phyloP scores from a whole-genome alignment of 2,329 filamentous ascomycete species.

The Hyphodiscus sp. region DNA sequence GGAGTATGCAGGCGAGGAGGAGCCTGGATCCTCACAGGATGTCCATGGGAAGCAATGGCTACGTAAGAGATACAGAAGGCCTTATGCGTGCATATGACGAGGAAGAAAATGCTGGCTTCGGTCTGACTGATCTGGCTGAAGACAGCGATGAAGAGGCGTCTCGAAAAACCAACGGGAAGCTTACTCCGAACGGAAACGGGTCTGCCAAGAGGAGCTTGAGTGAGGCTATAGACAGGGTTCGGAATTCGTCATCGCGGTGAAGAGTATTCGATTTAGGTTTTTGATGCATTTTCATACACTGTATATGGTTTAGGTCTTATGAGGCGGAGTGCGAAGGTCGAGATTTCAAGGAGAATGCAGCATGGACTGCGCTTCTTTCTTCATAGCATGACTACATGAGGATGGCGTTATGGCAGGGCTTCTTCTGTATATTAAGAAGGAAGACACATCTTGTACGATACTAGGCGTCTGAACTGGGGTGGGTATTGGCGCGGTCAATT shows the following conservation, averaged over 20 bases:
- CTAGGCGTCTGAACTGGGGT: background rate
- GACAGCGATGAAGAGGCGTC: slow-evolving; percentile 60
- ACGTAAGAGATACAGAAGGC: slow-evolving; percentile 61
- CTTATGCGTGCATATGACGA: slow-evolving; percentile 87
- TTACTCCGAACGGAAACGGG: slow-evolving; percentile 27
- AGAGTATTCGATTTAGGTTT: background rate
- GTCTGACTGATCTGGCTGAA: slow-evolving; percentile 71
- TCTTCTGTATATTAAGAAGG: slow-evolving; percentile 13
- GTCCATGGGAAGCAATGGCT: slow-evolving; percentile 55
- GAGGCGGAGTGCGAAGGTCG: background rate
- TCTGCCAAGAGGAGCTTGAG: slow-evolving; percentile 25
- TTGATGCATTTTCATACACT: slow-evolving; percentile 8
- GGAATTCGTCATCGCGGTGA: slow-evolving; percentile 23
- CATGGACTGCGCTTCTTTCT: slow-evolving; percentile 2
- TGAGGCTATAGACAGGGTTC: slow-evolving; percentile 18
- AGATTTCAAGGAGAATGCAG: slow-evolving; percentile 1
- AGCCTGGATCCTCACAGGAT: slow-evolving; percentile 56
- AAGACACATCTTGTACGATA: slow-evolving; percentile 21
- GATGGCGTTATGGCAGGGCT: slow-evolving; percentile 17
- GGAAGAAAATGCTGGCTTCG: slow-evolving; percentile 67
- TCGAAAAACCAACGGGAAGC: slow-evolving; percentile 21
- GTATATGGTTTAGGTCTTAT: slow-evolving; percentile 14
- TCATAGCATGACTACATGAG: slow-evolving; percentile 21
- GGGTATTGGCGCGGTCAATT: background rate
- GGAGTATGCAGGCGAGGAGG: slow-evolving; percentile 86